Percentiles rank a stretch among this genome's conserved stretches.
These are phyloP conservation scores for Chaetomium tenue DNA, from an alignment of 495 filamentous ascomycete genomes.

Conservation along the genomic window DNA sequence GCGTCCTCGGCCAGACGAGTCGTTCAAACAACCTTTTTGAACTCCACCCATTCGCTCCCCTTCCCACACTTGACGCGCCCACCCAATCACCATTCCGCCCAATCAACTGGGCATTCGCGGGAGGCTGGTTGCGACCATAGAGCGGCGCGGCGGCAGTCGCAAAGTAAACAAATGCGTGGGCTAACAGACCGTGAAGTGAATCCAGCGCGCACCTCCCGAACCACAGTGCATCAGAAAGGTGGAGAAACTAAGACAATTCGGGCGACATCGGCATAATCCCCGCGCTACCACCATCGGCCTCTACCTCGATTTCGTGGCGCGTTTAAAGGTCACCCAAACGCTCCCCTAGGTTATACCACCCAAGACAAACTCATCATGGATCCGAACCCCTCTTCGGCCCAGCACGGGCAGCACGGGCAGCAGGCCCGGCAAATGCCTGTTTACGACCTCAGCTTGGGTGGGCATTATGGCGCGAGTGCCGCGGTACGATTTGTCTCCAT, in stretches of 20 bases:
- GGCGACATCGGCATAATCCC: slow-evolving; percentile 10
- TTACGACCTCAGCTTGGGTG: slow-evolving; percentile 79
- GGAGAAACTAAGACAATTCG: slow-evolving; percentile 9
- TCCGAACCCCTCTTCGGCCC: slow-evolving; percentile 41
- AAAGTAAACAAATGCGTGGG: slow-evolving; percentile 36
- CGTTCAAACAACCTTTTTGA: slow-evolving; percentile 33
- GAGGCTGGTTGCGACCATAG: slow-evolving; percentile 26
- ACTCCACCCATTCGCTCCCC: slow-evolving; percentile 39
- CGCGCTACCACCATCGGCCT: background rate
- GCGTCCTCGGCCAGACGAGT: slow-evolving; percentile 28
- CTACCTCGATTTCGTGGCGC: background rate
- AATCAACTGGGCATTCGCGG: slow-evolving; percentile 31
- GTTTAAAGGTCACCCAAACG: slow-evolving; percentile 2
- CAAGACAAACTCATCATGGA: slow-evolving; percentile 41
- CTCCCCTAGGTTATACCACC: slow-evolving; percentile 2
- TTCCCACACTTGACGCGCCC: slow-evolving; percentile 26
- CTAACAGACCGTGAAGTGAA: background rate
- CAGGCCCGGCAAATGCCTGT: slow-evolving; percentile 52
- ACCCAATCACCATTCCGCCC: slow-evolving; percentile 37
- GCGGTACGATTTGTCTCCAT: slow-evolving; percentile 56
- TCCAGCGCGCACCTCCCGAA: slow-evolving; percentile 9
- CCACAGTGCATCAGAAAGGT: slow-evolving; percentile 6
- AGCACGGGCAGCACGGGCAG: slow-evolving; percentile 39
- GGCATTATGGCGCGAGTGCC: slow-evolving; percentile 88
- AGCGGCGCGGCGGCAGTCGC: slow-evolving; percentile 1